phyloP scores from a whole-genome alignment of 1,139 yeast genomes.

The Taphrina betulina region DNA sequence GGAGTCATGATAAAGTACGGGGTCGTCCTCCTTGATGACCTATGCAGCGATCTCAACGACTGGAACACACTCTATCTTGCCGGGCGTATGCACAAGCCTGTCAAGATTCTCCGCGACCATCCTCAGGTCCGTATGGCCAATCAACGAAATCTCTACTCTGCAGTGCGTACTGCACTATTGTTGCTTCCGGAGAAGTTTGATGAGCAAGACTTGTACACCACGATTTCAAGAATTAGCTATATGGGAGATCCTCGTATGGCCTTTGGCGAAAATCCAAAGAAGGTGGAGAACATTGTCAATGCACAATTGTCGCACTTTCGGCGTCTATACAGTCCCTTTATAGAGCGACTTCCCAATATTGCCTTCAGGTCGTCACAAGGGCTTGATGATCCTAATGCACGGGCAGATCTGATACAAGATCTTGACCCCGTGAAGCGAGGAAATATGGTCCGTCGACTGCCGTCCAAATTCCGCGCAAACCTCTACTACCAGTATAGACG shows the following conservation, averaged over 20 bases:
- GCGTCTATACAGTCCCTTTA: constrained; percentile 66
- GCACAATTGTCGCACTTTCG: constrained; percentile 72
- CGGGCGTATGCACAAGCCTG: constrained; percentile 94
- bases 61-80: constrained; percentile 89
- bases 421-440: constrained; percentile 45
- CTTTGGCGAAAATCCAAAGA: constrained; percentile 90
- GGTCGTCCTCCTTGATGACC: constrained; percentile 61
- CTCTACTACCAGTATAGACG: constrained; percentile 43
- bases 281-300: constrained; percentile 76
- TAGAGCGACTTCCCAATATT: constrained; percentile 50
- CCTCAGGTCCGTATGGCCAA: constrained; percentile 63
- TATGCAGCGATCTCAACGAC: constrained; percentile 66
- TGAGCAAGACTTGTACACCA: constrained; percentile 67
- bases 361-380: constrained; percentile 28
- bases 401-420: constrained; percentile 45
- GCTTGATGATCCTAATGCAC: constrained; percentile 20
- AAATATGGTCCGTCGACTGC: constrained; percentile 50
- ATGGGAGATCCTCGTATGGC: constrained; percentile 81
- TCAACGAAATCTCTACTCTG: constrained; percentile 74
- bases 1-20: constrained; percentile 77
- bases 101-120: constrained; percentile 63
- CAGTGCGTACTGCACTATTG: constrained; percentile 70
- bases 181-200: constrained; percentile 56
- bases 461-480: constrained; percentile 53
- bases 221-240: constrained; percentile 78